Conservation (phyloP, 2,329 filamentous ascomycete species). For the Exophiala spinifera region DNA sequence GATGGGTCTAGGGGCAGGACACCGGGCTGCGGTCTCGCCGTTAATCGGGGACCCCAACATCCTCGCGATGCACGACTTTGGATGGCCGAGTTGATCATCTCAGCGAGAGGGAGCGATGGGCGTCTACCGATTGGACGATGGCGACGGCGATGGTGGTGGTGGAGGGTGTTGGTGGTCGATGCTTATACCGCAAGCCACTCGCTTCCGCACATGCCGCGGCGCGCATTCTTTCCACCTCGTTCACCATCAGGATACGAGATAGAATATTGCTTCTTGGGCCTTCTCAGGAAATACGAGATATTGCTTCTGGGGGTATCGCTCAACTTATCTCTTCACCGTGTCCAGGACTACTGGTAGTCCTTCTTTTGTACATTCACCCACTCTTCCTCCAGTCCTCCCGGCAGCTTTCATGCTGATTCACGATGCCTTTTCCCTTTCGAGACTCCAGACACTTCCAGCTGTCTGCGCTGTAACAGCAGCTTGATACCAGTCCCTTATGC, state of each 20-base stretch:
- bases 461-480: neutral
- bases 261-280: neutral
- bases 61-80: neutral
- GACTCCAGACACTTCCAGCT: neutral
- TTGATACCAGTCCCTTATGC: conserved; percentile 5
- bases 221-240: neutral
- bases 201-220: neutral
- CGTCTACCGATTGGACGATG: neutral
- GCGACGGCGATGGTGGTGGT: neutral
- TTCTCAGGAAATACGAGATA: no score
- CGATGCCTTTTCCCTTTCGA: neutral
- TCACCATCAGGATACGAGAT: neutral
- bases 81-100: neutral
- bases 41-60: neutral
- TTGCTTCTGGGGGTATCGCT: neutral
- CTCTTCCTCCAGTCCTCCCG: neutral
- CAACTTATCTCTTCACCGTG: neutral
- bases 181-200: neutral
- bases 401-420: neutral
- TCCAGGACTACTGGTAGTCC: neutral
- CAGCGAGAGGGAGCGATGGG: neutral
- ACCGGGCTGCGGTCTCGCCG: neutral
- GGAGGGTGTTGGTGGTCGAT: no score
- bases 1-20: no score
- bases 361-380: neutral